A percentile compares a stretch with the other conserved stretches of the same genome.
Conservation (phyloP, 768 basidiomycete genomes). For the Xerocomellus chrysenteron region DNA sequence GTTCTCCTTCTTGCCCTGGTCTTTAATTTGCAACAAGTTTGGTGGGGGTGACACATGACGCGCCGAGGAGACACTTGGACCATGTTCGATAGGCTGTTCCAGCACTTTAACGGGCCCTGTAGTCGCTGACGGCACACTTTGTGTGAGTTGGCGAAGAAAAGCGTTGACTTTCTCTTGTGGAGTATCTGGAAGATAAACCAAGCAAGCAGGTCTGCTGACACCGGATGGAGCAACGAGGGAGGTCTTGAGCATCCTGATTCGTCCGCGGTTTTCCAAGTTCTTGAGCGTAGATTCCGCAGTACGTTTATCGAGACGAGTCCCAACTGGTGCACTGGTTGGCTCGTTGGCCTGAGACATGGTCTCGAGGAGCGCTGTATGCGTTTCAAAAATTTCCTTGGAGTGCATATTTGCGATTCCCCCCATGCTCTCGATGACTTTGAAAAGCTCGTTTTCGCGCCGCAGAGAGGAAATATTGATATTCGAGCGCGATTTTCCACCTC, state of each 20-base stretch:
- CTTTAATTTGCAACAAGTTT: conserved; percentile 48
- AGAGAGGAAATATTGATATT: conserved; percentile 74
- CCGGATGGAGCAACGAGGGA: conserved; percentile 60
- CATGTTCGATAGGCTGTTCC: conserved; percentile 56
- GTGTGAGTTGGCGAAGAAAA: conserved; percentile 58
- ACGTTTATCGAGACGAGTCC: conserved; percentile 70
- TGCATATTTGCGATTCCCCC: conserved; percentile 69
- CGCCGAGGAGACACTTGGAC: conserved; percentile 37
- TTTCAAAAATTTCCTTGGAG: conserved; percentile 68
- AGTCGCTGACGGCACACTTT: conserved; percentile 31
- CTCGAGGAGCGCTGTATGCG: conserved; percentile 63
- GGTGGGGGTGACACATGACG: conserved; percentile 38
- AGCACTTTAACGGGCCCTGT: conserved; percentile 45
- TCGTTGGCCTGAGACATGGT: conserved; percentile 58
- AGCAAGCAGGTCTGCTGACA: conserved; percentile 52
- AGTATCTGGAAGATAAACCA: conserved; percentile 65
- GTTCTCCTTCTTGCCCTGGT: conserved; percentile 39
- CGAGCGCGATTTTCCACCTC: conserved; percentile 20
- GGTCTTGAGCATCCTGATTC: conserved; percentile 70
- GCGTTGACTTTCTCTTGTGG: conserved; percentile 51
- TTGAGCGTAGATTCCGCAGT: conserved; percentile 62
- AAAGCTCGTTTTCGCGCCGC: conserved; percentile 78
- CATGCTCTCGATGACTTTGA: conserved; percentile 59
- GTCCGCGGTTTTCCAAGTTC: conserved; percentile 61
- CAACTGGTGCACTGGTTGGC: conserved; percentile 65